Conservation (phyloP, 2,329 filamentous ascomycete genomes). For the Aspergillus fijiensis region DNA sequence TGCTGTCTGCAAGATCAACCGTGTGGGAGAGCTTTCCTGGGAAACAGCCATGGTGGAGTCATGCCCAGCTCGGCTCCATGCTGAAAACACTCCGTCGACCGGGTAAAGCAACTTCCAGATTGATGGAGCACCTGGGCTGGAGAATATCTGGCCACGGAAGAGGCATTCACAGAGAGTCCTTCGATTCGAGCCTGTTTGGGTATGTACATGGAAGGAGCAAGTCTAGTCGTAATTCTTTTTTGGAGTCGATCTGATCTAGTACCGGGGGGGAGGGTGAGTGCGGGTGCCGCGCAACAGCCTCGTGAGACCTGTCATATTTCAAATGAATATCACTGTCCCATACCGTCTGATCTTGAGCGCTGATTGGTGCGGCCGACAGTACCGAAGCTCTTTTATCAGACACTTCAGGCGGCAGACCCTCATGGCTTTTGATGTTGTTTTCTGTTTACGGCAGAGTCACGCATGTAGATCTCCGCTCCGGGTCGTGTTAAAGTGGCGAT, state of each 20-base stretch:
- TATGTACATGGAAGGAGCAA: background rate
- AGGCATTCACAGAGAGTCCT: background rate
- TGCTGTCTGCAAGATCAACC: no score
- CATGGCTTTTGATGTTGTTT: background rate
- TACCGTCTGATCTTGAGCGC: background rate
- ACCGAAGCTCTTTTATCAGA: background rate
- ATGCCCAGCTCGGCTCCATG: no score
- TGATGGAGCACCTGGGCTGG: background rate
- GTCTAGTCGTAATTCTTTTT: background rate
- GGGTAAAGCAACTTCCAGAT: background rate
- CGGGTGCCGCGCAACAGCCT: background rate
- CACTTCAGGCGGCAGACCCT: background rate
- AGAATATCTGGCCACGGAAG: background rate
- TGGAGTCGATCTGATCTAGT: background rate
- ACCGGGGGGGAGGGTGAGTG: background rate
- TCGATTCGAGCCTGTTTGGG: background rate
- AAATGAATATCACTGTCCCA: background rate
- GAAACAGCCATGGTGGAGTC: no score
- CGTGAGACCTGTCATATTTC: background rate
- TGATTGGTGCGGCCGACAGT: background rate
- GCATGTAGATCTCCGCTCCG: background rate
- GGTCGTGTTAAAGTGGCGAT: background rate
- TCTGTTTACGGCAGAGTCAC: background rate
- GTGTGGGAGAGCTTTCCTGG: no score
- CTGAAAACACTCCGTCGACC: background rate